Conservation (phyloP, 495 filamentous ascomycete genomes). For the Neurospora sp. region DNA sequence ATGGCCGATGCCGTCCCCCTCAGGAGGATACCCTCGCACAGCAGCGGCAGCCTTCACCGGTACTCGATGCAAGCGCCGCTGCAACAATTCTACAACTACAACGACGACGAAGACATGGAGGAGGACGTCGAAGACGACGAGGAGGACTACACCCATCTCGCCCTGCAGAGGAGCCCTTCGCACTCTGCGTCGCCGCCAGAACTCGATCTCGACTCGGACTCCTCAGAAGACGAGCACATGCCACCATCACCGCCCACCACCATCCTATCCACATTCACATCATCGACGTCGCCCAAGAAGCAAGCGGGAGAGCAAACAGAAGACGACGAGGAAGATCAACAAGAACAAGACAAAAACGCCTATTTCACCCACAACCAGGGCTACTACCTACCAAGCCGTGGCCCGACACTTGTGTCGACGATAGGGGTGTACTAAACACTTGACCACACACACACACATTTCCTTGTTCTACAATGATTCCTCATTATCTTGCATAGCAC, state of each 20-base stretch:
- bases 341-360: constrained; percentile 31
- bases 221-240: constrained; percentile 59
- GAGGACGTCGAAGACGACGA: constrained; percentile 57
- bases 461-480: constrained; percentile 17
- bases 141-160: constrained; percentile 59
- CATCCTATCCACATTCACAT: constrained; percentile 50
- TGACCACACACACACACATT: constrained; percentile 12
- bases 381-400: constrained; percentile 49
- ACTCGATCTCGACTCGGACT: constrained; percentile 59
- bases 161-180: constrained; percentile 63
- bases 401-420: constrained; percentile 33
- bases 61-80: constrained; percentile 5
- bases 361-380: constrained; percentile 44
- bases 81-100: constrained; percentile 9
- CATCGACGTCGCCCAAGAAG: constrained; percentile 5
- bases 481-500: not conserved
- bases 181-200: constrained; percentile 59
- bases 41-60: constrained; percentile 9
- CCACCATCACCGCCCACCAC: constrained; percentile 74
- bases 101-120: constrained; percentile 46
- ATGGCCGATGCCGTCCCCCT: constrained; percentile 41
- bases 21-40: constrained; percentile 32
- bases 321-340: constrained; percentile 1
- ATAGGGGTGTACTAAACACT: constrained; percentile 38
- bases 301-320: not conserved